Evolutionary conservation across 164 flowering plant species (phyloP), one percentile per base, ranked within the genome.

Genomic region (Macadamia tetraphylla): DNA sequence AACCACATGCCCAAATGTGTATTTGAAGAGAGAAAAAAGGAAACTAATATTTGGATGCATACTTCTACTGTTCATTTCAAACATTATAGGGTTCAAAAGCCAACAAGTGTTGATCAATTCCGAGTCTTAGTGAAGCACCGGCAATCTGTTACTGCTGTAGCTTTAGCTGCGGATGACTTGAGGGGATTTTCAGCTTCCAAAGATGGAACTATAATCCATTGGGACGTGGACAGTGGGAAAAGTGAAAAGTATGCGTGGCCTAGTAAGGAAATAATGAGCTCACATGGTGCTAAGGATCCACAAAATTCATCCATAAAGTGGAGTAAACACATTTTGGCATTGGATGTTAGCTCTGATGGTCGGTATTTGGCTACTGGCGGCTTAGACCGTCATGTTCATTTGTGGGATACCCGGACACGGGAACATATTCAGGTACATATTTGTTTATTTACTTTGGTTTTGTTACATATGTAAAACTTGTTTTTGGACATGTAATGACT

Each of bases 281-380:
- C 90, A 1, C 97, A 89, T 75, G 96, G 97, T 60, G 78, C 73
- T 30, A 87, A 77, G 76, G 83, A 83, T 59, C 87, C 93, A 4
- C 86, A 87, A 76, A 88, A 87, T 66, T 80, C 85, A 67, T 82
- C 83, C 32, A 73, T 35, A 40, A 92, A 86, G 75, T 92, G 87
- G 64, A 92, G 97, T 71, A 88, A 78, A 71, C 82, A 85, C 30
- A 82, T 88, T 30, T 76, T 87, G 67, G 82, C 89, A 60, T 71
- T 95, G 79, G 92, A 87, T 66, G 88, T 84, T 64, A 95, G 97
- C 71, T 86, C 88, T 73, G 99, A 95, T 82, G 94, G 94, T 68
- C 82, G 97, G 35, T 89, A 90, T 81, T 84, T 95, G 81, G 98
- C 98, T 17, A 90, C 79, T 66, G 99, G 96, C 31, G 99, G 99